Evolutionary conservation across 2,329 filamentous ascomycete species (phyloP).

Genomic region (Colletotrichum sansevieriae): DNA sequence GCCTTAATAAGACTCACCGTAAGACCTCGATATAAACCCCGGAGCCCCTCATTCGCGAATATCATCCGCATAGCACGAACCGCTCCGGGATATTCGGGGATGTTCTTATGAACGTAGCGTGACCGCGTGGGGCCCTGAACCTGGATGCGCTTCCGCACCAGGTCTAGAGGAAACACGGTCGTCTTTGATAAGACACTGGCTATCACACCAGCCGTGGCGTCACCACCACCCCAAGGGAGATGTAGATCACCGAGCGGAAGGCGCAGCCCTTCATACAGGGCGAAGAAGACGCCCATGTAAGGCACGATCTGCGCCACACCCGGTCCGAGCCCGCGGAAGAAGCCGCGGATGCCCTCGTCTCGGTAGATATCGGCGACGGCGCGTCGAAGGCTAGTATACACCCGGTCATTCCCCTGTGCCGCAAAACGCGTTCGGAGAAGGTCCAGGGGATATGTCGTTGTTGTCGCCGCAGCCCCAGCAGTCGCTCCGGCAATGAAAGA

Average conservation of each 20-base stretch:
- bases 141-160: conserved; percentile 92
- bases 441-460: conserved; percentile 91
- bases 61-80: conserved; percentile 76
- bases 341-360: conserved; percentile 82
- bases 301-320: conserved; percentile 90
- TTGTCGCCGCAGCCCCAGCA: conserved; percentile 86
- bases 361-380: conserved; percentile 80
- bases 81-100: conserved; percentile 84
- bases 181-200: conserved; percentile 90
- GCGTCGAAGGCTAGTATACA: conserved; percentile 80
- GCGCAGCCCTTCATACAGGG: conserved; percentile 84
- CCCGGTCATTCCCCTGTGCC: conserved; percentile 84
- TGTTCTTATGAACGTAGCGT: conserved; percentile 86
- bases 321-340: conserved; percentile 88
- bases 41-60: conserved; percentile 76
- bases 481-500: conserved; percentile 87
- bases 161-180: conserved; percentile 90
- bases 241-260: conserved; percentile 66
- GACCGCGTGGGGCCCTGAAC: conserved; percentile 90
- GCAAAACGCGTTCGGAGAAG: conserved; percentile 94
- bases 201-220: conserved; percentile 84
- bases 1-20: conserved; percentile 92
- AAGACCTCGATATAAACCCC: conserved; percentile 89
- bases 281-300: conserved; percentile 98
- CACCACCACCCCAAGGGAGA: conserved; percentile 80